These are phyloP conservation scores for Sungouiella blattae DNA, from an alignment of 805 yeast genomes.

Conservation along the genomic window DNA sequence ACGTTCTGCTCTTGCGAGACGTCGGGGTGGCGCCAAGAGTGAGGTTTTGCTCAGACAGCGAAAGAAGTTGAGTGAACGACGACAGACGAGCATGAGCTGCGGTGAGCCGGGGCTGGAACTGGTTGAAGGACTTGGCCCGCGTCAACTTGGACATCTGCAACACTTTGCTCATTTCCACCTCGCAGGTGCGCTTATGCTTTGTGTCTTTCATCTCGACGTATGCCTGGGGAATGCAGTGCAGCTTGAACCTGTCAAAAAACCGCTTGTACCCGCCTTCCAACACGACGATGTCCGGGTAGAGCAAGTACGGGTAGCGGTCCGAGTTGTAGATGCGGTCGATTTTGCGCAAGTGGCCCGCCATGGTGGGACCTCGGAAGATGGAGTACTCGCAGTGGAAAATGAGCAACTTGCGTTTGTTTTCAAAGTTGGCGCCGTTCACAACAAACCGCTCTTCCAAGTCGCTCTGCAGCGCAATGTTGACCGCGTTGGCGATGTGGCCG, in stretches of 20 bases:
- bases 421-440: slow-evolving; percentile 14
- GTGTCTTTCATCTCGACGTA: slow-evolving; percentile 79
- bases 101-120: slow-evolving; percentile 16
- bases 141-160: slow-evolving; percentile 40
- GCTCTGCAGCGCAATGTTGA: slow-evolving; percentile 69
- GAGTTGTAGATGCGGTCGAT: slow-evolving; percentile 75
- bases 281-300: slow-evolving; percentile 85
- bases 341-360: slow-evolving; percentile 83
- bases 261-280: slow-evolving; percentile 88
- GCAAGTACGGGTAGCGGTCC: slow-evolving; percentile 73
- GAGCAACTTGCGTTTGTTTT: slow-evolving; percentile 41
- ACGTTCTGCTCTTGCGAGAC: slow-evolving; percentile 10
- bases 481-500: slow-evolving; percentile 85
- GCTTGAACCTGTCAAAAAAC: slow-evolving; percentile 59
- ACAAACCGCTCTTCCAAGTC: slow-evolving; percentile 60
- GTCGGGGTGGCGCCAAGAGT: slow-evolving; percentile 4
- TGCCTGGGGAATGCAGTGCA: slow-evolving; percentile 67
- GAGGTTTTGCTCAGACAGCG: slow-evolving; percentile 6
- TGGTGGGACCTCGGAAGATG: slow-evolving; percentile 87
- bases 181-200: slow-evolving; percentile 38
- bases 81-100: slow-evolving; percentile 13
- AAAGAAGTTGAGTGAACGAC: slow-evolving; percentile 12
- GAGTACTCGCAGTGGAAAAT: slow-evolving; percentile 95
- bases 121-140: slow-evolving; percentile 36
- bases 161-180: slow-evolving; percentile 42